Evolutionary conservation across 352 stramenopile species (phyloP), one percentile per base, ranked within the genome.

Genomic region (Lagenidium giganteum): DNA sequence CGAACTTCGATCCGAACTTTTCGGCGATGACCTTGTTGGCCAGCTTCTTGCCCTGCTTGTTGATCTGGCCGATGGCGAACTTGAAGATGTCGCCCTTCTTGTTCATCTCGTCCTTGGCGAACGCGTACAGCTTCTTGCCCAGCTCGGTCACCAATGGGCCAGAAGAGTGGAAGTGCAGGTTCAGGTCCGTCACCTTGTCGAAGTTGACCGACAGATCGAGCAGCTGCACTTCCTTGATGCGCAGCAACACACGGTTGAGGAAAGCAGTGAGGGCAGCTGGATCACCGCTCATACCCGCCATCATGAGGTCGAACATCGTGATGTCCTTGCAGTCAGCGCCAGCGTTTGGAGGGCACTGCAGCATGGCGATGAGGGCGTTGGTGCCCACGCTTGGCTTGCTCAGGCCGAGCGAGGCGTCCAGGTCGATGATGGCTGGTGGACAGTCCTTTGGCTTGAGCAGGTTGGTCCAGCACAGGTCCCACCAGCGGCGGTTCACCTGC

Each of bases 391-490:
- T 58, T n/a, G 55, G 42, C 37, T 59, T 35, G 27, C 58, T 42
- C 16, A 68, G 51, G 1, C 40, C 58, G 32, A 72, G 33, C 23
- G 57, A 45, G 3, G 69, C 47, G 43, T 64, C 49, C 5, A 69
- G 37, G 22, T 33, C 46, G 35, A 72, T 64, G 13, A 51, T 55
- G 1, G 49, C 41, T 11, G 62, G 46, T 4, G 49, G 28, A 22
- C 62, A 72, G 20, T 53, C 51, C n/a, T 36, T 30, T 11, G 62
- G 50, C 25, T 72, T 33, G 24, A 68, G 21, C 17, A 67, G 54
- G 36, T 72, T 50, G n/a, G 62, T 72, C 58, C 62, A 72, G 50
- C 62, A 72, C 34, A 72, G 55, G 41, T 65, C 45, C 41, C 69
- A 69, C 62, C 62, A 69, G 42, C 67, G 25, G 35, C 66, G 59